These are phyloP conservation scores for Centella asiatica DNA, from an alignment of 129 eudicot genomes.

Conservation along the genomic window DNA sequence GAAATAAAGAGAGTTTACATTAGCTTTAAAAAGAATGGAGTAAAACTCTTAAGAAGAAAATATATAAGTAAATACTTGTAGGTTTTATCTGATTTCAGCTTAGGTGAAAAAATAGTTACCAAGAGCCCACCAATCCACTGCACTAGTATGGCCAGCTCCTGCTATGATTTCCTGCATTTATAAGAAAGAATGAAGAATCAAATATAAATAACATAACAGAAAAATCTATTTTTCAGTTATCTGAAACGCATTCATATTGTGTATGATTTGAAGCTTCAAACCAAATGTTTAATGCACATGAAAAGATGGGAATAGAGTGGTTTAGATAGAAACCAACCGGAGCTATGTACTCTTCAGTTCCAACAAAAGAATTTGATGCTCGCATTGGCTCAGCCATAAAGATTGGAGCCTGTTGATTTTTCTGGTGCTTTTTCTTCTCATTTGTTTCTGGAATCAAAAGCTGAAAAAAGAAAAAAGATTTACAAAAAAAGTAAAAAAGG, in stretches of 20 bases:
- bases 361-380: slow-evolving; percentile 94
- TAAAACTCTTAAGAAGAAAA: neutral
- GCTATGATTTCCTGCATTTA: slow-evolving; percentile 76
- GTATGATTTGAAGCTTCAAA: neutral
- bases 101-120: slow-evolving; percentile 33
- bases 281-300: neutral
- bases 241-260: neutral
- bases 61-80: neutral
- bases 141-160: slow-evolving; percentile 95
- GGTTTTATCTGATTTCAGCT: neutral
- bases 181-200: neutral
- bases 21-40: neutral
- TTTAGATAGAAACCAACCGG: slow-evolving; percentile 46
- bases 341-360: slow-evolving; percentile 95
- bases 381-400: slow-evolving; percentile 96
- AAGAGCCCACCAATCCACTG: slow-evolving; percentile 99
- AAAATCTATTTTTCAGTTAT: neutral
- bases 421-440: slow-evolving; percentile 55
- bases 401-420: slow-evolving; percentile 59
- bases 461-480: slow-evolving; percentile 29
- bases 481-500: too few species aligned
- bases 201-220: neutral
- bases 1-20: neutral
- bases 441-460: slow-evolving; percentile 55
- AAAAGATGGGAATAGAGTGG: neutral